Evolutionary conservation across 83 land plant species (phyloP).

Genomic region (Picea engelmannii): DNA sequence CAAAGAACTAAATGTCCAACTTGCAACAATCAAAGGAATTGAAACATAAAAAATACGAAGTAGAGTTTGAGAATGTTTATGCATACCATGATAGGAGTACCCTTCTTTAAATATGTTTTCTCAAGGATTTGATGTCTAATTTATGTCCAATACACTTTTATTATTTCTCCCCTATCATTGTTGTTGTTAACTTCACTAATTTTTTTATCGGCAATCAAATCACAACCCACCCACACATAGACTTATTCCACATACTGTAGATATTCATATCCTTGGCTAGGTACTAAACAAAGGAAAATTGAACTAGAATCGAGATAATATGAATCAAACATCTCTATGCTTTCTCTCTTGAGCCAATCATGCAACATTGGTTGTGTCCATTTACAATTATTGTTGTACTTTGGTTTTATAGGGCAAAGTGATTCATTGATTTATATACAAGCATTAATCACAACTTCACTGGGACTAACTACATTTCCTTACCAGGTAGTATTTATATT

Average conservation of each 20-base stretch:
- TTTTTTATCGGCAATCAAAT: constrained; percentile 13
- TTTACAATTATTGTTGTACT: background rate
- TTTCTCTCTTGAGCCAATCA: constrained; percentile 52
- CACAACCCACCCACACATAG: constrained; percentile 68
- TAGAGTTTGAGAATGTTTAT: background rate
- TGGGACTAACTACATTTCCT: no score
- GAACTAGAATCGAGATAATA: constrained; percentile 39
- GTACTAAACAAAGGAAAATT: constrained; percentile 36
- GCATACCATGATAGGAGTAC: constrained; percentile 42
- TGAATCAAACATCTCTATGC: constrained; percentile 32
- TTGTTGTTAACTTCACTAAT: background rate
- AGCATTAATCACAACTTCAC: no score
- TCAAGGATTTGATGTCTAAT: constrained; percentile 28
- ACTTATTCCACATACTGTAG: constrained; percentile 12
- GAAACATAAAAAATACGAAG: background rate
- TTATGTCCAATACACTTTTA: constrained; percentile 30
- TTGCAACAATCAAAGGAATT: background rate
- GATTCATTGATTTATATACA: no score
- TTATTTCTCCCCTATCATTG: background rate
- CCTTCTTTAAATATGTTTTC: constrained; percentile 26
- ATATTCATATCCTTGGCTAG: constrained; percentile 13
- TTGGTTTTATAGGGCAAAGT: background rate
- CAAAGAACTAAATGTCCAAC: background rate
- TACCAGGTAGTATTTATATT: no score
- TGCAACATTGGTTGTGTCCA: constrained; percentile 22